These are phyloP conservation scores for Haplosporangium gracile DNA, from an alignment of 192 early-diverging fungal genomes.

Conservation along the genomic window DNA sequence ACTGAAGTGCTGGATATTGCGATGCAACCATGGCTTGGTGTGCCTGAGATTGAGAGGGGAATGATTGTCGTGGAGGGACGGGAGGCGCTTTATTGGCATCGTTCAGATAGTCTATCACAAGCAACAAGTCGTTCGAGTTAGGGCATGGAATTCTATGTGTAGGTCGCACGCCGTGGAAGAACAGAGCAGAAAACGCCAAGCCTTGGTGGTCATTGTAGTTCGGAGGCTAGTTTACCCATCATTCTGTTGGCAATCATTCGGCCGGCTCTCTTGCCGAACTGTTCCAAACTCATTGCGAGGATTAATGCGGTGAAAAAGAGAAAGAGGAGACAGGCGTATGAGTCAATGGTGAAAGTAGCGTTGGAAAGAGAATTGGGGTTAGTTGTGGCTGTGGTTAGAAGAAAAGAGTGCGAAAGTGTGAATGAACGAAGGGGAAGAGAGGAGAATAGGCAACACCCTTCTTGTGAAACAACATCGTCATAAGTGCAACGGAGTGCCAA, in stretches of 20 bases:
- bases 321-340: slow-evolving; percentile 13
- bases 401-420: not conserved
- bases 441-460: not conserved
- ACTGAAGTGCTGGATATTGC: slow-evolving; percentile 25
- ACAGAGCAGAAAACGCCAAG: not conserved
- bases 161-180: not conserved
- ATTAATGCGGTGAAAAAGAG: slow-evolving; percentile 26
- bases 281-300: slow-evolving; percentile 47
- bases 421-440: not conserved
- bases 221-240: slow-evolving; percentile 33
- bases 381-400: not conserved
- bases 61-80: slow-evolving; percentile 32
- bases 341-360: not conserved
- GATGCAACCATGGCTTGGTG: slow-evolving; percentile 45
- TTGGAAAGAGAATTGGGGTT: not conserved
- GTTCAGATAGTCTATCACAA: slow-evolving; percentile 23
- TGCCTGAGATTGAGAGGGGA: slow-evolving; percentile 32
- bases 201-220: not conserved
- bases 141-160: not conserved
- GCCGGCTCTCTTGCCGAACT: slow-evolving; percentile 38
- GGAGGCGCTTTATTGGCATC: slow-evolving; percentile 24
- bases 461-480: not conserved
- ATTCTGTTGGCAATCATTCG: slow-evolving; percentile 34
- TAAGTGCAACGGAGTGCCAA: not conserved
- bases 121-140: not conserved